phyloP scores from a whole-genome alignment of 2,329 filamentous ascomycete genomes.

The Trichoderma endophyticum region DNA sequence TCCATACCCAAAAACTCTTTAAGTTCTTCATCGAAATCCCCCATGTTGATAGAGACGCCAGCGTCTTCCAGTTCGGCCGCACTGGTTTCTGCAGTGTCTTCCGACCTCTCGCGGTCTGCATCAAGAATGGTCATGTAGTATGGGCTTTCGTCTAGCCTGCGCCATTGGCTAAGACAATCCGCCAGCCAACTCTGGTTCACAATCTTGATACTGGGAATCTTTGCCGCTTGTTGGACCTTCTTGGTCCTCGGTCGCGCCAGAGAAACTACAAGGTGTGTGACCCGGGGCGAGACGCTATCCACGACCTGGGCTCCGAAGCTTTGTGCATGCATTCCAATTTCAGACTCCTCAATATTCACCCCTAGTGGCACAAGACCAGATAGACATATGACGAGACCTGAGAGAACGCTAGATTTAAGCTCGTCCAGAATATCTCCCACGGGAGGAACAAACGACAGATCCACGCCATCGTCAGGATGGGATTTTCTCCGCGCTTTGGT shows the following conservation, averaged over 20 bases:
- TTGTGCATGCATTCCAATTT: slow-evolving; percentile 82
- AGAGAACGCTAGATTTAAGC: slow-evolving; percentile 75
- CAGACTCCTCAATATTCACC: slow-evolving; percentile 72
- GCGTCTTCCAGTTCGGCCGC: slow-evolving; percentile 32
- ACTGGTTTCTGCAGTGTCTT: slow-evolving; percentile 32
- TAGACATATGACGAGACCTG: slow-evolving; percentile 75
- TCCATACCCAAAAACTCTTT: slow-evolving; percentile 66
- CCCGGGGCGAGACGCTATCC: slow-evolving; percentile 55
- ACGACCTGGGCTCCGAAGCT: slow-evolving; percentile 73
- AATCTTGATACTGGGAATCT: slow-evolving; percentile 78
- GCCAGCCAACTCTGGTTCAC: slow-evolving; percentile 89
- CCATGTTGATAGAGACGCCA: slow-evolving; percentile 42
- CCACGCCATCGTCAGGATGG: slow-evolving; percentile 41
- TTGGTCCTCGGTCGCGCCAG: slow-evolving; percentile 73
- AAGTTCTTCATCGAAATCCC: slow-evolving; percentile 66
- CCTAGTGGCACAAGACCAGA: slow-evolving; percentile 87
- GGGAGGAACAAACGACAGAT: slow-evolving; percentile 66
- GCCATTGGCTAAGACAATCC: slow-evolving; percentile 82
- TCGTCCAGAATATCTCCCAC: slow-evolving; percentile 78
- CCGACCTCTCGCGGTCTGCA: slow-evolving; percentile 51
- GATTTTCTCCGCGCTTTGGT: slow-evolving; percentile 31
- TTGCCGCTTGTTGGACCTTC: slow-evolving; percentile 84
- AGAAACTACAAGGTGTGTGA: slow-evolving; percentile 73
- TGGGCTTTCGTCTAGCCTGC: slow-evolving; percentile 70
- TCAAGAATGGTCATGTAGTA: slow-evolving; percentile 76